Conservation (phyloP, 2,329 filamentous ascomycete species). For the Teratosphaeria viscida region DNA sequence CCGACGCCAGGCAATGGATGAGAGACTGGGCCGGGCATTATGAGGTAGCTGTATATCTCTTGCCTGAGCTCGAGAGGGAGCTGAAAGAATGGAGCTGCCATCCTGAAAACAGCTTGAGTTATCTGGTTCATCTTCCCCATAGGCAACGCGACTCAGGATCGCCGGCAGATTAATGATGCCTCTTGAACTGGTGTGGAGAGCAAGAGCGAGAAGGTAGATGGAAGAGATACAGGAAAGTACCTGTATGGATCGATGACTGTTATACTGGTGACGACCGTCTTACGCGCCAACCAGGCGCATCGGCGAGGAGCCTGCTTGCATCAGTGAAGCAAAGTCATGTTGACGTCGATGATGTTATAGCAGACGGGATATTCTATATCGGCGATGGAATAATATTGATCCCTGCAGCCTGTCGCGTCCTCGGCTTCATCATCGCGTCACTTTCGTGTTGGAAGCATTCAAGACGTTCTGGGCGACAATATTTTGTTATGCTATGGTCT, state of each 20-base stretch:
- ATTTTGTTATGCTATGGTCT: constrained; percentile 11
- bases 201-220: neutral
- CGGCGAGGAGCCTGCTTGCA: neutral
- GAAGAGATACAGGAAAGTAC: neutral
- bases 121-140: neutral
- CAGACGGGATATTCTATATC: neutral
- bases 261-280: neutral
- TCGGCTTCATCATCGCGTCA: neutral
- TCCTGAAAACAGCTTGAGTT: neutral
- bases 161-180: neutral
- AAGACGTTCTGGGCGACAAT: neutral
- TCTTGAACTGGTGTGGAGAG: neutral
- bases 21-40: constrained; percentile 17
- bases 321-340: neutral
- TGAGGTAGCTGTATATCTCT: constrained; percentile 31
- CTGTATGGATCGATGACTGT: neutral
- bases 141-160: neutral
- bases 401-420: neutral
- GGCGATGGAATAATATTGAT: neutral
- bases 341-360: neutral
- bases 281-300: neutral
- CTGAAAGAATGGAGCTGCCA: constrained; percentile 16
- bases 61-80: constrained; percentile 36
- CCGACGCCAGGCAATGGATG: constrained; percentile 23
- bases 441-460: neutral